Conservation (phyloP, 1,139 yeast species). For the Scheffersomyces illinoinensis region DNA sequence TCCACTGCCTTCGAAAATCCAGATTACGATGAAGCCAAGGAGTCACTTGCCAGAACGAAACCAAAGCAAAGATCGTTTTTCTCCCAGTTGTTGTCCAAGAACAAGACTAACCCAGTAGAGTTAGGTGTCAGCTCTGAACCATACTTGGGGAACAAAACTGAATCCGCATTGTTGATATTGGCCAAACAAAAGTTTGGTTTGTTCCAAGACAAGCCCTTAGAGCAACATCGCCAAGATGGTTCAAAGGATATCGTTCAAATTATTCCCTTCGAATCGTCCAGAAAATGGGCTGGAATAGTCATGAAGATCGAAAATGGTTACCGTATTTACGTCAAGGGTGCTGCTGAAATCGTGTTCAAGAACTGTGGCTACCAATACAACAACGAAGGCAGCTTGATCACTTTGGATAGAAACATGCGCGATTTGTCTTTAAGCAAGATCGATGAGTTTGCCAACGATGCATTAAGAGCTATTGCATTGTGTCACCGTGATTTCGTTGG, state of each 20-base stretch:
- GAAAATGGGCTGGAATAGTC: constrained; percentile 91
- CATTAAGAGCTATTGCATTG: constrained; percentile 81
- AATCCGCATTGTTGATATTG: constrained; percentile 77
- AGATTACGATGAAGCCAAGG: constrained; percentile 40
- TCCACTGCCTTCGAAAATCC: constrained; percentile 86
- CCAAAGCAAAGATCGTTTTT: constrained; percentile 30
- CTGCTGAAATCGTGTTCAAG: constrained; percentile 81
- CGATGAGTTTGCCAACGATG: constrained; percentile 67
- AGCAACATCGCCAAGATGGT: constrained; percentile 36
- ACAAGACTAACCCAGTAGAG: constrained; percentile 15
- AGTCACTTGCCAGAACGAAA: constrained; percentile 24
- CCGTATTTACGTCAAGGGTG: constrained; percentile 83
- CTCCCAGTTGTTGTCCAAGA: constrained; percentile 12
- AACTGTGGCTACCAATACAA: constrained; percentile 49
- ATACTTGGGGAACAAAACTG: constrained; percentile 91
- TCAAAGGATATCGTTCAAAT: constrained; percentile 56
- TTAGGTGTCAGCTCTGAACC: constrained; percentile 48
- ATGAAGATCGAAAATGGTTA: constrained; percentile 50
- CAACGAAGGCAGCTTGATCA: constrained; percentile 27
- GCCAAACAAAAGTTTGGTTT: constrained; percentile 60
- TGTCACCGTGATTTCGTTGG: constrained; percentile 71
- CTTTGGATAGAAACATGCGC: constrained; percentile 31
- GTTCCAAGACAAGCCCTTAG: constrained; percentile 39
- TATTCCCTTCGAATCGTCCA: constrained; percentile 88
- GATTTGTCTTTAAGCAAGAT: constrained; percentile 48